Base-by-base conservation (phyloP, 306 rosid species). In the Dryas octopetala region DNA sequence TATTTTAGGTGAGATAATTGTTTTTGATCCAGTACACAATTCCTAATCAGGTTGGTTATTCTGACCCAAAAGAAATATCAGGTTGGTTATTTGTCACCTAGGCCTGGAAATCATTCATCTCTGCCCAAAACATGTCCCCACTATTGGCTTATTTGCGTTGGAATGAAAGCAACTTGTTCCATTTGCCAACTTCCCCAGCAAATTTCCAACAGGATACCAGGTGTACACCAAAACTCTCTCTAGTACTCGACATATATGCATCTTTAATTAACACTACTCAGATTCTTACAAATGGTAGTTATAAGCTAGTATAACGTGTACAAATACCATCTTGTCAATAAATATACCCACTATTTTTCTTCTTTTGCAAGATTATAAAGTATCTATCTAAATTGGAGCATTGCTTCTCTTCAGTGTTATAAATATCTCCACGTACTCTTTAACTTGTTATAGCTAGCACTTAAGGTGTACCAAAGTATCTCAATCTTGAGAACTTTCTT, bases 381-480 rank as follows among this genome's bases (percentile, higher is more conserved):
- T 52, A 54, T 54, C 50, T 17, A 47, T 10, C 11, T 14, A 67
- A 54, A 11, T 15, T 13, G 48, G 23, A 62, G 15, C 40, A 62
- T 38, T 40, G 48, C 19, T 13, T 40, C 6, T 58, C 50, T 71
- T 71, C 43, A 26, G 43, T 5, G 43, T 5, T 58, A 44, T 71
- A 71, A 44, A 71, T 57, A 71, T 57, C 7, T 70, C 41, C 64
- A 38, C 23, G 23, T 23, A 23, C 64, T 50, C 53, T 12, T 55
- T 10, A 13, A 23, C 43, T 44, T 57, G 14, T 45, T 59, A 5
- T 58, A 58, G 50, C 76, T 49, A 41, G 43, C 9, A 7, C 10
- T n/a, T 9, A 71, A 55, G 65, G 75, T 45, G 58, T 53, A 57
- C 75, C 9, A 44, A 32, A 71, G 63, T 70, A 70, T 53, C 48